A percentile compares a stretch with the other conserved stretches of the same genome.
phyloP scores from a whole-genome alignment of 192 early-diverging fungal genomes.

The Coemansia reversa region DNA sequence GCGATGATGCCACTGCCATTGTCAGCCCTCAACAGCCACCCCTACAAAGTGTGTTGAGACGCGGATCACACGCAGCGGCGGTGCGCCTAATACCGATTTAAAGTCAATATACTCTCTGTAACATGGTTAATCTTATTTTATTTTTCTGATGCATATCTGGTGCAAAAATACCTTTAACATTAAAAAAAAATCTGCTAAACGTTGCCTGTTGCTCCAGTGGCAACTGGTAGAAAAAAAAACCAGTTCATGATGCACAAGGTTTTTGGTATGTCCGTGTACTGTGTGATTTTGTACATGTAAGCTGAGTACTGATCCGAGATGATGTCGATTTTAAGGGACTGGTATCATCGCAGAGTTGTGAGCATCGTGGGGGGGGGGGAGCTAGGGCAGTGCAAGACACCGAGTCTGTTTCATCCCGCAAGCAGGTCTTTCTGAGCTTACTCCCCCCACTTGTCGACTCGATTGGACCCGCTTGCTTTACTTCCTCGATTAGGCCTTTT shows the following conservation, averaged over 20 bases:
- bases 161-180: neutral
- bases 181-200: neutral
- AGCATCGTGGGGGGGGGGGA: too few species aligned
- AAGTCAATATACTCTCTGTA: neutral
- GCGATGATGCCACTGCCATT: neutral
- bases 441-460: neutral
- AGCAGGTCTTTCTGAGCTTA: neutral
- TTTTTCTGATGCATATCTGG: neutral
- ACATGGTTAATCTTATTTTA: neutral
- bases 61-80: slow-evolving; percentile 15
- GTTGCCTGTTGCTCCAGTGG: neutral
- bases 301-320: neutral
- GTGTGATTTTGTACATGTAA: neutral
- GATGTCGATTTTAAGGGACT: neutral
- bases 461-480: neutral
- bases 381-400: neutral
- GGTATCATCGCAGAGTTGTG: neutral
- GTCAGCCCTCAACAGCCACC: neutral
- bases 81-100: slow-evolving; percentile 21
- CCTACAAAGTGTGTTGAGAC: neutral
- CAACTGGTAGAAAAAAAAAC: too few species aligned
- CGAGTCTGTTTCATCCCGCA: neutral
- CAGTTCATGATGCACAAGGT: too few species aligned
- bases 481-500: neutral
- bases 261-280: neutral